Evolutionary conservation across 768 basidiomycete species (phyloP), one percentile per base, ranked within the genome.

Genomic region (Postia placenta): DNA sequence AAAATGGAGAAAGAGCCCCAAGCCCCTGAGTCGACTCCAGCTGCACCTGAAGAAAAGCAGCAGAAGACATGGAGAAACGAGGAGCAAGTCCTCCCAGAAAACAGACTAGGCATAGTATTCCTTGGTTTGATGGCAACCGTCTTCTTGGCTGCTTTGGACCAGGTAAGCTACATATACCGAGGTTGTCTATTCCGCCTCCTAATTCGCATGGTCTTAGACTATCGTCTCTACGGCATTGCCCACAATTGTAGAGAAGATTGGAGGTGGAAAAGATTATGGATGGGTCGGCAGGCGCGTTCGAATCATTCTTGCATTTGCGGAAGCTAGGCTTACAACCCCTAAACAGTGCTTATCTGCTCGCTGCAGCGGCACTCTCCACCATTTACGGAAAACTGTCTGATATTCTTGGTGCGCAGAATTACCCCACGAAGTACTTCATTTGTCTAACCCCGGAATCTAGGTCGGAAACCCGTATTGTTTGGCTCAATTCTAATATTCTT

Each of bases 311-410:
- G 22, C 42, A 46, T 19, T 25, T 12, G 19, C 38, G 25, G 4
- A 22, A 20, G 12, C 9, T 14, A 25, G 23, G 12, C 30, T 27
- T 25, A 23, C n/a, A 49, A 39, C 15, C 42, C 5, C 39, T 40
- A 17, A 24, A 19, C 46, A 88, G 87, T 58, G 80, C 88, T 24
- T 92, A 91, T 60, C 67, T 92, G 20, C 76, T 92, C 19, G 74
- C 83, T 0, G 79, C 82, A 4, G 80, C 80, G 5, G 71, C 84
- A 2, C 68, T 87, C 11, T 74, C 81, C 0, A 88, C 90, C 0
- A 55, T 88, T 1, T 91, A 89, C 52, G 90, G 90, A 4, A 91
- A 91, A 57, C 62, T 89, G 0, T 87, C 85, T 1, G 82, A 87
- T 62, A 68, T 74, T 43, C 52, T 72, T n/a, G 73, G 73, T 64